Evolutionary conservation across 148 eudicot genomes (phyloP).

Genomic region (Silene uniflora): DNA sequence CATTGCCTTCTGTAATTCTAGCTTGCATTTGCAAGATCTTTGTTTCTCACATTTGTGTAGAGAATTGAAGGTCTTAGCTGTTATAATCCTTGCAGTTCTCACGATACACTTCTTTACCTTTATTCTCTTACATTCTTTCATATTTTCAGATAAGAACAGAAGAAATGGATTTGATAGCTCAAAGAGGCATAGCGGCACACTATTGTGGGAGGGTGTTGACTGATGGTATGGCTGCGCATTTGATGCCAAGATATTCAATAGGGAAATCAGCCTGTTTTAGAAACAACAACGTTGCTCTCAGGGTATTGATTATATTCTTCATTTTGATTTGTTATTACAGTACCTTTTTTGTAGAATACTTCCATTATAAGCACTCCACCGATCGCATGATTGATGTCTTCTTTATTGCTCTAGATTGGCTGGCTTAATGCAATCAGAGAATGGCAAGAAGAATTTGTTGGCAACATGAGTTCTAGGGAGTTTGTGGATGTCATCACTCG

Average conservation of each 20-base stretch:
- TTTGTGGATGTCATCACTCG: conserved; percentile 90
- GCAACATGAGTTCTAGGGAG: conserved; percentile 98
- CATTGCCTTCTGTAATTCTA: not conserved
- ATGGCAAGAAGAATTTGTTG: conserved; percentile 99
- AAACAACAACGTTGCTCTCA: conserved; percentile 70
- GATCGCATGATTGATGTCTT: conserved; percentile 27
- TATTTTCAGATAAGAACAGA: conserved; percentile 76
- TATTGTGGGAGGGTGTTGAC: conserved; percentile 71
- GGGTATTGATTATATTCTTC: conserved; percentile 43
- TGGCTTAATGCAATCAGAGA: conserved; percentile 99
- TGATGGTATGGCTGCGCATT: conserved; percentile 56
- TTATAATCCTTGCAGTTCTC: not conserved
- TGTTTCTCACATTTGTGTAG: not conserved
- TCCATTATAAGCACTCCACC: not conserved
- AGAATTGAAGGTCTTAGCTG: not conserved
- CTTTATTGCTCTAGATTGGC: conserved; percentile 60
- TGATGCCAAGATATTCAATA: conserved; percentile 45
- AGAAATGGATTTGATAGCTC: conserved; percentile 96
- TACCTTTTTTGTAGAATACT: not conserved
- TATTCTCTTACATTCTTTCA: conserved; percentile 1
- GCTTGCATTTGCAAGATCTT: not conserved
- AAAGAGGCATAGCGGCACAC: conserved; percentile 95
- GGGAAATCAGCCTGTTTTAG: conserved; percentile 66
- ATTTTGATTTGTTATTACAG: not conserved
- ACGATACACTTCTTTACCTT: not conserved